phyloP scores from a whole-genome alignment of 2,329 filamentous ascomycete species.

The Aspergillus pseudoglaucus region DNA sequence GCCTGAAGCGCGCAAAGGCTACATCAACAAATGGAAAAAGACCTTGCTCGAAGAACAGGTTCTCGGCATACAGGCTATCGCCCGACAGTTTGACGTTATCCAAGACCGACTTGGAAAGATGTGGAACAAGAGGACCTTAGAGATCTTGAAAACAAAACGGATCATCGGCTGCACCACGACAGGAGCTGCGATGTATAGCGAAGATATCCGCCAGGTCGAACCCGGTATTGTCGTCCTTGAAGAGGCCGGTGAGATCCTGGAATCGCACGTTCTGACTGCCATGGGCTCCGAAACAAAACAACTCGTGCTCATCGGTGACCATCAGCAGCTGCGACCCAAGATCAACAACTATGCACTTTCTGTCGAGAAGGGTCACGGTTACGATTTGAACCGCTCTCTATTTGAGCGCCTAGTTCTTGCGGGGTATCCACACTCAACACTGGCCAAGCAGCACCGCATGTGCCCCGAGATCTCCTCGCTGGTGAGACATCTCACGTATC shows the following conservation, averaged over 20 bases:
- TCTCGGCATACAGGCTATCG: slow-evolving; percentile 8
- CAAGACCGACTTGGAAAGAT: slow-evolving; percentile 6
- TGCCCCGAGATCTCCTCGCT: slow-evolving; percentile 59
- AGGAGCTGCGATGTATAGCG: slow-evolving; percentile 56
- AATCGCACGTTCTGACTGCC: slow-evolving; percentile 59
- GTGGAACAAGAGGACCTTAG: slow-evolving; percentile 8
- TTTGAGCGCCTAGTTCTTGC: slow-evolving; percentile 61
- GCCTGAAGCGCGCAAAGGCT: slow-evolving; percentile 26
- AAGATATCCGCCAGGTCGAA: slow-evolving; percentile 47
- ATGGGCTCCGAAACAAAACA: slow-evolving; percentile 53
- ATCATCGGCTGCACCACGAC: slow-evolving; percentile 69
- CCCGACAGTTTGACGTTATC: slow-evolving; percentile 9
- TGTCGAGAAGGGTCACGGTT: slow-evolving; percentile 59
- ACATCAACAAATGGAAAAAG: slow-evolving; percentile 40
- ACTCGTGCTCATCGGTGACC: slow-evolving; percentile 65
- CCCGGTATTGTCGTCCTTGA: slow-evolving; percentile 62
- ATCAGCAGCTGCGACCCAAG: slow-evolving; percentile 66
- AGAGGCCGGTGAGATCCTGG: slow-evolving; percentile 67
- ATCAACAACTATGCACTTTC: slow-evolving; percentile 55
- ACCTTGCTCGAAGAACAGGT: slow-evolving; percentile 48
- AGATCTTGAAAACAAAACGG: slow-evolving; percentile 46
- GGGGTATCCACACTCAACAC: slow-evolving; percentile 48
- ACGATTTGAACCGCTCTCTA: slow-evolving; percentile 60
- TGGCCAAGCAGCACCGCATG: slow-evolving; percentile 62
- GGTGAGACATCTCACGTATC: slow-evolving; percentile 55